Evolutionary conservation across 2,329 filamentous ascomycete species (phyloP).

Genomic region (Aaosphaeria arxii): DNA sequence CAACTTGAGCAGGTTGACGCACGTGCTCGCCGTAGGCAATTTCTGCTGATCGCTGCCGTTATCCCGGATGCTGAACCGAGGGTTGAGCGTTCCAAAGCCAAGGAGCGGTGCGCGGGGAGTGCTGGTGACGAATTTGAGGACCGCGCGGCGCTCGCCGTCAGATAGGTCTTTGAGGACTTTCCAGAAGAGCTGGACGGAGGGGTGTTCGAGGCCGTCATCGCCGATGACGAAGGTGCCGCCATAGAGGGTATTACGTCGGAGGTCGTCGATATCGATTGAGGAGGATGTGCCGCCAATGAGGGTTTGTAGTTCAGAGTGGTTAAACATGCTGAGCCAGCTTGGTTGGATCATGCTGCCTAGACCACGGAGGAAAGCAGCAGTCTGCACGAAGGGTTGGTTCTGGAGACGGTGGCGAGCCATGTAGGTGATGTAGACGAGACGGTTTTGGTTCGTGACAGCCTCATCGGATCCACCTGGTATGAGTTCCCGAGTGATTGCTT

Average conservation of each 20-base stretch:
- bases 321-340: slow-evolving; percentile 97
- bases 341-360: slow-evolving; percentile 86
- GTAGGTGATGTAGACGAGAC: slow-evolving; percentile 89
- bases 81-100: slow-evolving; percentile 82
- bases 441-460: slow-evolving; percentile 85
- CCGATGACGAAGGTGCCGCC: slow-evolving; percentile 85
- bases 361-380: slow-evolving; percentile 81
- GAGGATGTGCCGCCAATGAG: slow-evolving; percentile 85
- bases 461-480: slow-evolving; percentile 73
- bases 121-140: slow-evolving; percentile 93
- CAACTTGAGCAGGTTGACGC: slow-evolving; percentile 90
- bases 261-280: slow-evolving; percentile 82
- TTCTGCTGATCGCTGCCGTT: slow-evolving; percentile 71
- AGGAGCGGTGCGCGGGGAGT: slow-evolving; percentile 87
- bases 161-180: slow-evolving; percentile 73
- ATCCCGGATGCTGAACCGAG: slow-evolving; percentile 86
- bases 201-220: slow-evolving; percentile 83
- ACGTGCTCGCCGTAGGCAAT: slow-evolving; percentile 91
- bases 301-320: slow-evolving; percentile 89
- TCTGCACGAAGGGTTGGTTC: slow-evolving; percentile 76
- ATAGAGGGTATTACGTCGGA: slow-evolving; percentile 80
- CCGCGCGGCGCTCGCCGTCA: slow-evolving; percentile 75
- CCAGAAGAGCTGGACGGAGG: slow-evolving; percentile 87
- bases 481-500: slow-evolving; percentile 71
- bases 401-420: slow-evolving; percentile 85